phyloP scores from a whole-genome alignment of 1,284 basidiomycete genomes.

The Ustilago xerochloae region DNA sequence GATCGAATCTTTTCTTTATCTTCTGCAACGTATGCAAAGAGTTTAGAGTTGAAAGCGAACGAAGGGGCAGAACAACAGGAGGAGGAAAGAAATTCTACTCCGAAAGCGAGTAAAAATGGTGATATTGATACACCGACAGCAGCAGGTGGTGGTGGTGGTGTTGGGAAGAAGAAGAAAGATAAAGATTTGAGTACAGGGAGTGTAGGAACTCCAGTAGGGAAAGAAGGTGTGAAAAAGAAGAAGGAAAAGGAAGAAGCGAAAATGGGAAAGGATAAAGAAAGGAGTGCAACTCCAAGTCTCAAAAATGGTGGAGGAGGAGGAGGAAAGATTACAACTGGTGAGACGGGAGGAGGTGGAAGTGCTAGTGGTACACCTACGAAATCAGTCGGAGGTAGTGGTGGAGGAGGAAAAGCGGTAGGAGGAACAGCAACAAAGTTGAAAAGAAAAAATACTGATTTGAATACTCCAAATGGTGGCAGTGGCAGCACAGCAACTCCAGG shows the following conservation, averaged over 20 bases:
- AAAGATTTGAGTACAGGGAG: constrained; percentile 6
- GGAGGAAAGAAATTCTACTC: constrained; percentile 18
- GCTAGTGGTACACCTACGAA: constrained; percentile 15
- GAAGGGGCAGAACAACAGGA: constrained; percentile 36
- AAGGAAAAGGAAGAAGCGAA: constrained; percentile 14
- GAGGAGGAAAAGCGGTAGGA: constrained; percentile 1
- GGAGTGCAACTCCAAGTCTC: constrained; percentile 17
- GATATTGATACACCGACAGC: not conserved
- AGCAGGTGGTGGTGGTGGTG: not conserved
- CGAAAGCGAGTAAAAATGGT: constrained; percentile 8
- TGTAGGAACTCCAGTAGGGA: not conserved
- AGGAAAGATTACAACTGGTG: no score
- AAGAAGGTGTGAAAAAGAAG: constrained; percentile 12
- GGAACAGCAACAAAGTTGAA: constrained; percentile 35
- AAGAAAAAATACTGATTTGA: constrained; percentile 32
- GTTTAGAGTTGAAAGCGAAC: constrained; percentile 59
- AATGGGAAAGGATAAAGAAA: constrained; percentile 30
- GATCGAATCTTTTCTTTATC: constrained; percentile 62
- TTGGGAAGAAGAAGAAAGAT: constrained; percentile 24
- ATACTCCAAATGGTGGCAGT: not conserved
- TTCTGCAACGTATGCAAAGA: constrained; percentile 60
- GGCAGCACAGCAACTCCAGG: constrained; percentile 7
- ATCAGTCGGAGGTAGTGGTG: not conserved
- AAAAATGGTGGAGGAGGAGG: constrained; percentile 14
- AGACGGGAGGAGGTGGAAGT: constrained; percentile 11